Evolutionary conservation across 495 filamentous ascomycete genomes (phyloP), one percentile per base, ranked within the genome.

Genomic region (Podospora pseudocomata): DNA sequence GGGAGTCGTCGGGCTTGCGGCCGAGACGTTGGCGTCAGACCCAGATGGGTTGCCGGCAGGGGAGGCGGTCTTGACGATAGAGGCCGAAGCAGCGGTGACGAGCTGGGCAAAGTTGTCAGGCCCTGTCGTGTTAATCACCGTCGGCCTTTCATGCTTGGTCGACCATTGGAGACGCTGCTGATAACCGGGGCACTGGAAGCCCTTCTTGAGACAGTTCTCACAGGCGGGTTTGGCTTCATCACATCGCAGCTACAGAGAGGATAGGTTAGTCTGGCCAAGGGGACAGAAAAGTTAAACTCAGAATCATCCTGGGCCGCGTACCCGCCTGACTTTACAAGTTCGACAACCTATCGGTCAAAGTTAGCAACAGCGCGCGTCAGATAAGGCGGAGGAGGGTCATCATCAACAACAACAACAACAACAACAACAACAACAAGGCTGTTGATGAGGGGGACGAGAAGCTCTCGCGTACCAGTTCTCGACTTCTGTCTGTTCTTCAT

Each of bases 401-500:
- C 23, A 23, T 23, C 23, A 23, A 0, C 23, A 23, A 1, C 23
- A 23, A 23, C 23, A 23, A 23, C 23, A 49, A 49, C 39, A 49
- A 49, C 20, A 23, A 23, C 23, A 23, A 23, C 23, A 23, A 23
- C 23, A 49, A 49, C 39, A 49, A 49, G 39, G 39, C 39, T 32
- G 30, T 5, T 32, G 30, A 32, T 32, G 7, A 32, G 30, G 30
- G 7, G 30, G 30, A 6, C 0, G 30, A 32, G 30, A 7, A 32
- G 0, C 30, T 49, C 39, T 49, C 39, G 39, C 39, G 39, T 49
- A 49, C 39, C 76, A 57, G 71, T 77, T 70, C 76, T 64, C 58
- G 72, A 76, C 68, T 78, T 78, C 26, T 74, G 73, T 63, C 65
- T 77, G 66, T 78, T 77, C 70, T 77, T 78, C 73, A 75, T 78